Evolutionary conservation across 1,139 yeast genomes (phyloP), one percentile per base, ranked within the genome.

Genomic region (Sugiyamaella sp.): DNA sequence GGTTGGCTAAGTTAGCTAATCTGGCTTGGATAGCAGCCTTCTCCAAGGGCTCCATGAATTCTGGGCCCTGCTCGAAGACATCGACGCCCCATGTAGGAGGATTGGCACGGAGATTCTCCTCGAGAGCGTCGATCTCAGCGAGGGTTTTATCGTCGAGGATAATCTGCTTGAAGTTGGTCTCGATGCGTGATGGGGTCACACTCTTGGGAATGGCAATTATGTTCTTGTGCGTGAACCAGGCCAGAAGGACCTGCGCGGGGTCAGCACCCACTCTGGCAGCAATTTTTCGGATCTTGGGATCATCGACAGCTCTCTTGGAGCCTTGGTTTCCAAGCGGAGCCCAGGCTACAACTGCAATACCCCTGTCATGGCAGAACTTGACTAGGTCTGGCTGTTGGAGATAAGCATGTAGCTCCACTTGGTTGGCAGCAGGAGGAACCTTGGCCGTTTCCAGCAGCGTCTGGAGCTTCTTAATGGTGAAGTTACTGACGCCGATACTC

Each of bases 391-490:
- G 80, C 74, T 89, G 96, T 63, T 85, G 87, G 70, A 89, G 79
- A 76, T 86, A 89, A 60, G 96, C 96, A 71, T 89, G 96, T 71
- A 86, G 90, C 75, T 89, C 97, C 66, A 89, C 85, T 73, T 89
- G 96, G 65, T 86, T 78, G 53, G 81, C 89, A 51, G 86, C 87
- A 49, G 97, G 97, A 65, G 75, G 80, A 66, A 89, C 81, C 61
- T 75, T 80, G 60, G 86, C 84, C 55, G 82, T 81, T 69, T 89
- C 81, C 57, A 87, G 74, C 63, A 89, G 77, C 66, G 88, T 95
- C 65, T 79, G 82, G 60, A 90, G 72, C 64, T 86, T 74, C 63
- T 82, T 84, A 60, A 89, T 91, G 56, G 76, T 75, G 74, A 85
- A 88, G 77, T 90, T 90, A 60, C 96, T 89, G 54, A 89, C 74